Evolutionary conservation across 176 grass and related monocot species (phyloP), one percentile per base, ranked within the genome.

Genomic region (Thinopyrum elongatum): DNA sequence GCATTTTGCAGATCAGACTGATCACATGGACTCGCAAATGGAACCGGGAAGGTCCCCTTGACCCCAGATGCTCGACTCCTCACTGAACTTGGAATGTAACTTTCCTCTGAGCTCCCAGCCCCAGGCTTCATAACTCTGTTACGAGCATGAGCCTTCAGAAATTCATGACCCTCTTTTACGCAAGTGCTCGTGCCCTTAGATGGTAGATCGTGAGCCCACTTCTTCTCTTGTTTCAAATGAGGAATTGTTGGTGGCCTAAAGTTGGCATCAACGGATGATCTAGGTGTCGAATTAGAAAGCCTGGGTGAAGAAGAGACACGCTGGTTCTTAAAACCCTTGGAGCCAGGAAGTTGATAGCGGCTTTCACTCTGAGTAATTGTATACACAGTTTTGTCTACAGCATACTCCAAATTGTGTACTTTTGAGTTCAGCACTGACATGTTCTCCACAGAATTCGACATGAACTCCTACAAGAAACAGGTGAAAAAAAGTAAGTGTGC

Each of bases 401-500:
- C 84, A 91, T 93, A 82, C 81, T 93, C 97, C 90, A 99, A 80
- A 76, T 96, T 96, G 49, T 90, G 89, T 42, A 96, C 92, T 90
- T 99, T 99, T 7, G 77, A 90, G 65, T 95, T 89, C 70, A 96
- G 58, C 46, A 88, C 83, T 70, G 92, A 91, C 74, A 96, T 66
- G 62, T 93, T 99, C 82, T 94, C 97, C 68, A 88, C 85, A 38
- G 94, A 90, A 63, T 70, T 91, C 3, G 87, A 86, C 88, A 96
- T 94, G 84, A 96, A 96, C 31, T 90, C 90, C 97, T 99, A 76
- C 83, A 90, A 84, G 55, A 65, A 74, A 69, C 4, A 41, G 19
- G 19, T 25, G 35, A 65, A 68, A 82, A 23, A 11, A 10, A 19
- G 33, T 83, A 30, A 86, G 59, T 10, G 76, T 4, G 55, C 19